These are phyloP conservation scores for Epichloe uncinata DNA, from an alignment of 2,329 filamentous ascomycete genomes.

Conservation along the genomic window DNA sequence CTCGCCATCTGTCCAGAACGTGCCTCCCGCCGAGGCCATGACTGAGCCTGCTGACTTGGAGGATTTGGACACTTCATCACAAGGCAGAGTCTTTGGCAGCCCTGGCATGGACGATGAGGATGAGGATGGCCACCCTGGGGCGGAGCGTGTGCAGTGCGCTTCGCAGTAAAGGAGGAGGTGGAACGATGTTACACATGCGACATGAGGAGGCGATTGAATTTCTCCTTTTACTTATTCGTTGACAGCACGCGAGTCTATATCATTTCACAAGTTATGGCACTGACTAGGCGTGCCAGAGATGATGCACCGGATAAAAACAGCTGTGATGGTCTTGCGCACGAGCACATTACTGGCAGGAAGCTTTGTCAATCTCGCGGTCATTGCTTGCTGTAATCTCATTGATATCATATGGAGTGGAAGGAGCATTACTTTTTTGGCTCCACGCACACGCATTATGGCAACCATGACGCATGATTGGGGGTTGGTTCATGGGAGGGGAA, in stretches of 20 bases:
- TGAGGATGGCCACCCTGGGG: slow-evolving; percentile 64
- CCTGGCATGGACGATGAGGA: slow-evolving; percentile 55
- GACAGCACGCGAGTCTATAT: background rate
- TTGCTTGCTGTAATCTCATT: slow-evolving; percentile 8
- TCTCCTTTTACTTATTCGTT: background rate
- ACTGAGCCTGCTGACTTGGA: slow-evolving; percentile 80
- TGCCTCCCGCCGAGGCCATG: slow-evolving; percentile 75
- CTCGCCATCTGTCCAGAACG: slow-evolving; percentile 44
- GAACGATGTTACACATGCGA: background rate
- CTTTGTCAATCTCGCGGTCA: slow-evolving; percentile 5
- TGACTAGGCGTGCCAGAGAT: background rate
- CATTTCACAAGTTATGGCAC: background rate
- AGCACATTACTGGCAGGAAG: slow-evolving; percentile 4
- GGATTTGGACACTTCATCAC: slow-evolving; percentile 58
- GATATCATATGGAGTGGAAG: slow-evolving; percentile 8
- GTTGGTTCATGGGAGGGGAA: slow-evolving; percentile 1
- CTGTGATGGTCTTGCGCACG: slow-evolving; percentile 4
- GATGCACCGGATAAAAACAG: slow-evolving; percentile 9
- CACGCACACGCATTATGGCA: slow-evolving; percentile 2
- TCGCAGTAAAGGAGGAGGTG: slow-evolving; percentile 53
- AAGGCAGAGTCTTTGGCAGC: slow-evolving; percentile 55
- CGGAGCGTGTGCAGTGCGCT: slow-evolving; percentile 73
- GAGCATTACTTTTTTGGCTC: background rate
- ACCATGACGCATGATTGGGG: slow-evolving; percentile 5
- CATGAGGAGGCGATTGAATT: background rate